Conservation (phyloP, 805 yeast genomes). For the Myxozyma melibiosi region DNA sequence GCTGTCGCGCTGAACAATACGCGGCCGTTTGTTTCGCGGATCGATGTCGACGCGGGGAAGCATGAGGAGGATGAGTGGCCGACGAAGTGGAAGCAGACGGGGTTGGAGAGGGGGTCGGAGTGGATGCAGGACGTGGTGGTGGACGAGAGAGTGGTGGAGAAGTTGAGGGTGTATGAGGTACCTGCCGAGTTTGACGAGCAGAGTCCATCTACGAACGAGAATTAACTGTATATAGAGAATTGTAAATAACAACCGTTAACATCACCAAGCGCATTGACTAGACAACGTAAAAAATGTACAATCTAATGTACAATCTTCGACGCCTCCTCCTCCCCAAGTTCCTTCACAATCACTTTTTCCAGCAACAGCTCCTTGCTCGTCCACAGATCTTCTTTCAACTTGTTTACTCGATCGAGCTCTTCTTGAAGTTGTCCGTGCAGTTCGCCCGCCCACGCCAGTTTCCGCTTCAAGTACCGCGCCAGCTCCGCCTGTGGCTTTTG, state of each 20-base stretch:
- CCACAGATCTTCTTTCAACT: constrained; percentile 38
- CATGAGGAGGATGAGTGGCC: constrained; percentile 91
- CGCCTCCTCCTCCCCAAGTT: constrained; percentile 34
- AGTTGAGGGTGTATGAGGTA: constrained; percentile 45
- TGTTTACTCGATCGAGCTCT: constrained; percentile 34
- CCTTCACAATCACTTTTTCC: constrained; percentile 38
- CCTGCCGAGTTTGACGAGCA: constrained; percentile 14
- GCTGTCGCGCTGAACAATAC: constrained; percentile 55
- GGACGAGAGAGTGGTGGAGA: constrained; percentile 65
- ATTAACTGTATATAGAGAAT: not conserved
- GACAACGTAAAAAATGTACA: not conserved
- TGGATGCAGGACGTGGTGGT: constrained; percentile 78
- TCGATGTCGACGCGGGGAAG: constrained; percentile 49
- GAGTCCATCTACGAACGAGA: not conserved
- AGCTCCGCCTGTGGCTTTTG: constrained; percentile 20
- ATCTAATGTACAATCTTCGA: constrained; percentile 26
- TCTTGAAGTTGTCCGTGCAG: constrained; percentile 35
- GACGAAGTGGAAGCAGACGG: constrained; percentile 71
- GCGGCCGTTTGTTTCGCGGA: constrained; percentile 54
- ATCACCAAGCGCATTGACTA: not conserved
- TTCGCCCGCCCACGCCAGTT: constrained; percentile 42
- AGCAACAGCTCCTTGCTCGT: constrained; percentile 42
- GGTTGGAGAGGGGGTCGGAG: constrained; percentile 74
- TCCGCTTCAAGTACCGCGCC: constrained; percentile 35
- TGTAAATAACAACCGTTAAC: not conserved